Evolutionary conservation across 2,329 filamentous ascomycete genomes (phyloP).

Genomic region (Colletotrichum truncatum): DNA sequence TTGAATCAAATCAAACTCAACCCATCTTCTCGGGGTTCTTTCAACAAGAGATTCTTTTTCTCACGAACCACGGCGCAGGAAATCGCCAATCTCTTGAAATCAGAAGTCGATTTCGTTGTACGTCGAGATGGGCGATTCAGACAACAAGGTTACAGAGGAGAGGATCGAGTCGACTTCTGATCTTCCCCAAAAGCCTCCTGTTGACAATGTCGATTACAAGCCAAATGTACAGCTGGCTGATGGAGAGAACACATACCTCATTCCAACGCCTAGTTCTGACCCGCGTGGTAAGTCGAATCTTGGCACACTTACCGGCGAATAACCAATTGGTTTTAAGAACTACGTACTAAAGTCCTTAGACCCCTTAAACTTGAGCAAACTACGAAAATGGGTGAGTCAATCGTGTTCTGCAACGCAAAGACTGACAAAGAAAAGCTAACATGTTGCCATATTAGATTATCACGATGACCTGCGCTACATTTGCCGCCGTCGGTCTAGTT

Average conservation of each 20-base stretch:
- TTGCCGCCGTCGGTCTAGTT: conserved; percentile 5
- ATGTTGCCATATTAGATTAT: not conserved
- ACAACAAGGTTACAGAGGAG: conserved; percentile 16
- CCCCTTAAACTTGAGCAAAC: conserved; percentile 10
- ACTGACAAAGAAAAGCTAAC: too few species aligned
- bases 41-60: too few species aligned
- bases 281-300: conserved; percentile 34
- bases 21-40: not conserved
- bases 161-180: conserved; percentile 13
- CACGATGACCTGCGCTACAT: conserved; percentile 8
- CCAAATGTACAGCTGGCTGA: conserved; percentile 38
- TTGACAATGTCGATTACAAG: conserved; percentile 11
- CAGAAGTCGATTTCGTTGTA: too few species aligned
- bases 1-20: too few species aligned
- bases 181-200: not conserved
- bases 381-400: conserved; percentile 13
- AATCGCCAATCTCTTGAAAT: not conserved
- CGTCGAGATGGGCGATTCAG: conserved; percentile 10
- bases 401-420: too few species aligned
- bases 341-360: not conserved
- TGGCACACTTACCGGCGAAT: too few species aligned
- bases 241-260: conserved; percentile 41
- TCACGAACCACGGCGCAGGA: too few species aligned
- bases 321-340: too few species aligned
- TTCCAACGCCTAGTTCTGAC: conserved; percentile 44